Conservation (phyloP, 257 asterid species). For the Primulina tabacum region DNA sequence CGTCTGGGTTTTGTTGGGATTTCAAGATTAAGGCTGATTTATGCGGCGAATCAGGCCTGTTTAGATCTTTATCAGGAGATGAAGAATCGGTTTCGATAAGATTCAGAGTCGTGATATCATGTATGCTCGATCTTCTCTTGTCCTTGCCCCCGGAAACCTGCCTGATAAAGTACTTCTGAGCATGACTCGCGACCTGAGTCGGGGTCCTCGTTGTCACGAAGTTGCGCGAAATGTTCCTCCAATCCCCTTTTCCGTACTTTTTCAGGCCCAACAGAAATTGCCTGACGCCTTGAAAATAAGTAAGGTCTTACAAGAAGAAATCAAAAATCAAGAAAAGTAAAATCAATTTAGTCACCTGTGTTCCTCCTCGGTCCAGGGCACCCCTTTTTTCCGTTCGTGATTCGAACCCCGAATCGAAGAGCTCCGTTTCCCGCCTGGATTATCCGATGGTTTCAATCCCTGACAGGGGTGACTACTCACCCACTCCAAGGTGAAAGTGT, state of each 20-base stretch:
- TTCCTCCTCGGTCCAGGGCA: slow-evolving; percentile 96
- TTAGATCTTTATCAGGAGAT: slow-evolving; percentile 34
- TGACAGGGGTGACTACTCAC: slow-evolving; percentile 4
- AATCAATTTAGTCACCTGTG: slow-evolving; percentile 48
- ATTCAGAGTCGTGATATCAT: slow-evolving; percentile 75
- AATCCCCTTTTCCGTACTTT: slow-evolving; percentile 91
- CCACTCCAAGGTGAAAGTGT: slow-evolving; percentile 18
- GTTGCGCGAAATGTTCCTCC: slow-evolving; percentile 84
- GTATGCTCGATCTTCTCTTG: slow-evolving; percentile 88
- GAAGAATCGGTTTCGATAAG: slow-evolving; percentile 39
- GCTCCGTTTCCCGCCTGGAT: slow-evolving; percentile 37
- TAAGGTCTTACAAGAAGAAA: not conserved
- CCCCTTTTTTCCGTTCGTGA: slow-evolving; percentile 84
- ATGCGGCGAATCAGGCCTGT: slow-evolving; percentile 28
- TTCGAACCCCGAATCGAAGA: slow-evolving; percentile 42
- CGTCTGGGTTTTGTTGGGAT: slow-evolving; percentile 25
- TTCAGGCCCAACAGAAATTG: slow-evolving; percentile 82
- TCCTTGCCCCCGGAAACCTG: slow-evolving; percentile 88
- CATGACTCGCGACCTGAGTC: slow-evolving; percentile 94
- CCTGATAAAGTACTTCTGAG: slow-evolving; percentile 86
- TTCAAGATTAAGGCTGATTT: slow-evolving; percentile 33
- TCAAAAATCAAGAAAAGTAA: no score
- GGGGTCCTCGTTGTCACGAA: slow-evolving; percentile 85
- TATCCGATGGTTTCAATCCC: not conserved
- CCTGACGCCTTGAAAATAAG: slow-evolving; percentile 38